Base-by-base conservation (phyloP, 2,329 filamentous ascomycete species). In the Curvularia sp. region DNA sequence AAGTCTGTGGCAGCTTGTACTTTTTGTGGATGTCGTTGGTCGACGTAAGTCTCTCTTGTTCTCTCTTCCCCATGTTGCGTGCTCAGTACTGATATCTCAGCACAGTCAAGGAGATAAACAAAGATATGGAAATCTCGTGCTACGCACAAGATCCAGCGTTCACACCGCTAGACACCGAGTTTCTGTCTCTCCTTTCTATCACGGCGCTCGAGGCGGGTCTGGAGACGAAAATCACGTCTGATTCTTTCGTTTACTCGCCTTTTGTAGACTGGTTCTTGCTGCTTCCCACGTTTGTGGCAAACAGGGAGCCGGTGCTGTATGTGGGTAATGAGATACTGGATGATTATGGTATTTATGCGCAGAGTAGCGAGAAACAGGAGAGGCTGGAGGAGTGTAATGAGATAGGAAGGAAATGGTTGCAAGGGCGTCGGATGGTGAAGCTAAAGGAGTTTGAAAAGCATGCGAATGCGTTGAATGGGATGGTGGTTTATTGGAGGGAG, bases 81-180 rank as follows among this genome's bases (percentile, higher is more conserved):
- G 12, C 4, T 2, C 15, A 6, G n/a, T 33, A 13, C n/a, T 33
- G 28, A 54, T 42, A 44, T 31, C 7, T 6, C 22, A 5, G 1
- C 10, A 3, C 20, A 60, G 57, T 60, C 18, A 52, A 43, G 5
- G 28, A 50, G 39, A 4, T 15, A 24, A 26, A n/a, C 7, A 41
- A 55, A 7, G 35, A 39, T 7, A 9, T 20, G 15, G 49, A 63
- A 31, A 42, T 68, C 8, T 39, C 44, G 15, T 53, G 74, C 7
- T 74, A 70, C 55, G 74, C 75, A 1, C 75, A 78, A 60, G 76
- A 78, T 46, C 76, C 76, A 1, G 64, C 67, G 6, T 78, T 77
- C 52, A 76, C 71, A 3, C 7, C 67, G 1, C 52, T 77, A 30
- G 76, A 78, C 44, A 62, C 62, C 0, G 53, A 61, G 0, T 74